phyloP scores from a whole-genome alignment of 768 basidiomycete genomes.

The Podaxis sp. region DNA sequence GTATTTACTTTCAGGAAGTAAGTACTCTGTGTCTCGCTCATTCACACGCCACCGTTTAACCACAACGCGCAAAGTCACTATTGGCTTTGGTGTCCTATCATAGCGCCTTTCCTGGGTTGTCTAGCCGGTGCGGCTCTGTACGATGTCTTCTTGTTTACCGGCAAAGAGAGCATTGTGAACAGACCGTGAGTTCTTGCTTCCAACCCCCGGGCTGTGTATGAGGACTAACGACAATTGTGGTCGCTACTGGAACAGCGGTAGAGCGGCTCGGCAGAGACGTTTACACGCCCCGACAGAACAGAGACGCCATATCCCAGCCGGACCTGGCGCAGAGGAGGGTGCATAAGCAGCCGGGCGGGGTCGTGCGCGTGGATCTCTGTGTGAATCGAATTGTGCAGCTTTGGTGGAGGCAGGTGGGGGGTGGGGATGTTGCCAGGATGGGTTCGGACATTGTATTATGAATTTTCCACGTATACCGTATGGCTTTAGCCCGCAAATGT shows the following conservation, averaged over 20 bases:
- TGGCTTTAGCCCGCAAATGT: background rate
- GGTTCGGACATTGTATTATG: background rate
- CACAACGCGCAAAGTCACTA: slow-evolving; percentile 47
- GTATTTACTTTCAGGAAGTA: slow-evolving; percentile 48
- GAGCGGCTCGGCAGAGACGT: background rate
- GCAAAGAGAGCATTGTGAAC: slow-evolving; percentile 54
- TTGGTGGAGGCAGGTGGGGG: background rate
- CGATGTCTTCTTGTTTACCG: slow-evolving; percentile 57
- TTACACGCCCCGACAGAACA: background rate
- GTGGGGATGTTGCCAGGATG: background rate
- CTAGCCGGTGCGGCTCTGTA: slow-evolving; percentile 55
- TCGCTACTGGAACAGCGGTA: background rate
- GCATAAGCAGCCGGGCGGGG: background rate
- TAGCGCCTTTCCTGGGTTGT: slow-evolving; percentile 61
- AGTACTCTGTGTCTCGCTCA: slow-evolving; percentile 16
- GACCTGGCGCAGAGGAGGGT: background rate
- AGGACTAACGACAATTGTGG: background rate
- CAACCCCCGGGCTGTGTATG: no score
- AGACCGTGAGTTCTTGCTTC: slow-evolving; percentile 40
- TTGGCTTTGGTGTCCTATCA: slow-evolving; percentile 71
- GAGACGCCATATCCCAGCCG: background rate
- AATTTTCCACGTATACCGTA: background rate
- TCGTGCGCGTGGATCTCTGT: background rate
- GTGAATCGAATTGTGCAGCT: no score
- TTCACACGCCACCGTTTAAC: slow-evolving; percentile 15